phyloP scores from a whole-genome alignment of 2,329 filamentous ascomycete genomes.

The Rugonectria rugulosa region DNA sequence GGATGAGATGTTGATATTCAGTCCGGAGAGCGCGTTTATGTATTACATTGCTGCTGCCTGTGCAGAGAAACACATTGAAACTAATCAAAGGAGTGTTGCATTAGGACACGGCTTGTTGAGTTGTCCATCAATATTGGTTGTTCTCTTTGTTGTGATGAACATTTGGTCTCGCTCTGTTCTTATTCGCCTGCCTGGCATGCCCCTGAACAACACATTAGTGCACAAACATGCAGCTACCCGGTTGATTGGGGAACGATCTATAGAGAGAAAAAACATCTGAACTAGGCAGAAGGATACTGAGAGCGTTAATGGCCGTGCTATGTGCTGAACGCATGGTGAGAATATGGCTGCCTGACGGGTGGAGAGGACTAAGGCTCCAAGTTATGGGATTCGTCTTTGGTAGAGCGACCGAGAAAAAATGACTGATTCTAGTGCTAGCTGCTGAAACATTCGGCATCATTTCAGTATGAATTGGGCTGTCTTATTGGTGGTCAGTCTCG shows the following conservation, averaged over 20 bases:
- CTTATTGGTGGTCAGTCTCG: too few species aligned
- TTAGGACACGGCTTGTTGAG: background rate
- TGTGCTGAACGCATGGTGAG: background rate
- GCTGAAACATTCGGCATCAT: too few species aligned
- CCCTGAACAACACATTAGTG: background rate
- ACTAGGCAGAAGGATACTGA: background rate
- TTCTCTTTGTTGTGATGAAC: background rate
- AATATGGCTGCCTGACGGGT: background rate
- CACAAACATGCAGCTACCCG: background rate
- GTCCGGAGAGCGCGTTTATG: background rate
- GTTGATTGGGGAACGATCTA: background rate
- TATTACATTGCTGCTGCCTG: background rate
- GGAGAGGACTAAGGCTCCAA: background rate
- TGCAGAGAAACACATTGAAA: background rate
- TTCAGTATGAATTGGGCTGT: too few species aligned
- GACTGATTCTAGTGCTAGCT: too few species aligned
- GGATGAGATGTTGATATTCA: too few species aligned
- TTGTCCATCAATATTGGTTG: background rate
- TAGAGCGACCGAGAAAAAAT: too few species aligned
- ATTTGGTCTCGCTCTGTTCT: background rate
- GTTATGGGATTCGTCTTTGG: too few species aligned
- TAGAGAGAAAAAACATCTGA: background rate
- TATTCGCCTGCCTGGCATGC: slow-evolving; percentile 2
- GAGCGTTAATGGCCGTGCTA: background rate
- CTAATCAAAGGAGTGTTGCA: background rate